Evolutionary conservation across 176 grass and related monocot genomes (phyloP).

Genomic region (Tuctoria greenei): DNA sequence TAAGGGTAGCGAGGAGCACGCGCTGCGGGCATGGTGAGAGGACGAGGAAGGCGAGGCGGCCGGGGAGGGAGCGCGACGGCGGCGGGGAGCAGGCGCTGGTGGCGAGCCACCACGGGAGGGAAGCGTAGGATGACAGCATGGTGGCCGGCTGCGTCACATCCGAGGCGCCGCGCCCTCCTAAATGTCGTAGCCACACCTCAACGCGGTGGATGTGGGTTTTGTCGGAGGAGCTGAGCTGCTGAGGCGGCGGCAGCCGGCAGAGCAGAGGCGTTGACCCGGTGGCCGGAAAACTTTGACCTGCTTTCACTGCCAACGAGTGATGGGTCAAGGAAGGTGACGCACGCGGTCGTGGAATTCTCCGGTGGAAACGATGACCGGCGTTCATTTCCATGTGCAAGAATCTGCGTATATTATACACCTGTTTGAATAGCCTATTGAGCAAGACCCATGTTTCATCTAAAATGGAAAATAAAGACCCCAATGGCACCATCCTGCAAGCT

Average conservation of each 20-base stretch:
- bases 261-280: background rate
- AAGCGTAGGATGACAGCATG: background rate
- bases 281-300: background rate
- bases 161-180: background rate
- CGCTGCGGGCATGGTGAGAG: slow-evolving; percentile 58
- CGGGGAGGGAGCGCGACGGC: background rate
- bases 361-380: too few relatives aligned
- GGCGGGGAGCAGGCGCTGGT: slow-evolving; percentile 35
- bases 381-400: too few relatives aligned
- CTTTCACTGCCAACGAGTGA: background rate
- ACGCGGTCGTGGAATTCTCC: background rate
- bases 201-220: background rate
- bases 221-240: background rate
- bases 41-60: slow-evolving; percentile 35
- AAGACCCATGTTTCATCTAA: background rate
- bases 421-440: too few relatives aligned
- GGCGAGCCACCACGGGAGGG: slow-evolving; percentile 42
- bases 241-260: background rate
- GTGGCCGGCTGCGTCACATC: background rate
- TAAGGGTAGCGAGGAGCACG: slow-evolving; percentile 23
- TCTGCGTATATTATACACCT: too few relatives aligned
- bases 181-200: background rate
- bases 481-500: too few relatives aligned
- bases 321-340: background rate
- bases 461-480: background rate